These are phyloP conservation scores for Marasmius oreades DNA, from an alignment of 1,284 basidiomycete genomes.

Conservation along the genomic window DNA sequence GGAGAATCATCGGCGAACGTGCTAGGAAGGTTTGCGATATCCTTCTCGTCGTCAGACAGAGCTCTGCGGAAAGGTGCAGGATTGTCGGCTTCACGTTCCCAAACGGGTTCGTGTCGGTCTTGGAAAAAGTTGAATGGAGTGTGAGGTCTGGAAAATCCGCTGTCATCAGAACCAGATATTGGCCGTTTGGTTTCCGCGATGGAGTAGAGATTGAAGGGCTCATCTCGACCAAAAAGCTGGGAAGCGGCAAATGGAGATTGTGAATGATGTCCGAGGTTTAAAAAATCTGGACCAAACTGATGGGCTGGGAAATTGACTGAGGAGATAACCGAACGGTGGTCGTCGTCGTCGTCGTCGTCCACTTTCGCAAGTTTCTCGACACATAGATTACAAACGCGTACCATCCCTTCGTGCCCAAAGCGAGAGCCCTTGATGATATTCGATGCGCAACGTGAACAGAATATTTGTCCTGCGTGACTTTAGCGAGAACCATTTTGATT, in stretches of 20 bases:
- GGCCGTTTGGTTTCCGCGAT: conserved; percentile 69
- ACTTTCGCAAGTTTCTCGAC: conserved; percentile 85
- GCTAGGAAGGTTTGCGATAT: conserved; percentile 36
- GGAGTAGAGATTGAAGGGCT: conserved; percentile 75
- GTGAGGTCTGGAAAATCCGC: conserved; percentile 48
- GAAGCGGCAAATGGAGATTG: conserved; percentile 88
- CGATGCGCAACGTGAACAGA: conserved; percentile 93
- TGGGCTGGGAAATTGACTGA: conserved; percentile 59
- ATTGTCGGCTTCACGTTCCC: conserved; percentile 52
- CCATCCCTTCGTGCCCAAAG: conserved; percentile 89
- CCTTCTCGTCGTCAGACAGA: conserved; percentile 75
- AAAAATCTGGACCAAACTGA: conserved; percentile 51
- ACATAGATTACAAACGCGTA: conserved; percentile 94
- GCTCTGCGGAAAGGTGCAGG: conserved; percentile 82
- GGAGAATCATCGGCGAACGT: conserved; percentile 44
- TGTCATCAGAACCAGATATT: conserved; percentile 51
- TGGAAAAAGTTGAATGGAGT: conserved; percentile 32
- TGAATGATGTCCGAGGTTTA: conserved; percentile 50
- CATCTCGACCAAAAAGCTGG: conserved; percentile 76
- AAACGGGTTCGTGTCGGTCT: conserved; percentile 39
- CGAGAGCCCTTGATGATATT: conserved; percentile 95
- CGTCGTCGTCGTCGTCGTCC: conserved; percentile 82
- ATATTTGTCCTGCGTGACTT: conserved; percentile 67
- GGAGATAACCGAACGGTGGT: conserved; percentile 73
- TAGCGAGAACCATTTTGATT: not conserved